Base-by-base conservation (phyloP, 2,329 filamentous ascomycete genomes). In the Aspergillus aculeatus region DNA sequence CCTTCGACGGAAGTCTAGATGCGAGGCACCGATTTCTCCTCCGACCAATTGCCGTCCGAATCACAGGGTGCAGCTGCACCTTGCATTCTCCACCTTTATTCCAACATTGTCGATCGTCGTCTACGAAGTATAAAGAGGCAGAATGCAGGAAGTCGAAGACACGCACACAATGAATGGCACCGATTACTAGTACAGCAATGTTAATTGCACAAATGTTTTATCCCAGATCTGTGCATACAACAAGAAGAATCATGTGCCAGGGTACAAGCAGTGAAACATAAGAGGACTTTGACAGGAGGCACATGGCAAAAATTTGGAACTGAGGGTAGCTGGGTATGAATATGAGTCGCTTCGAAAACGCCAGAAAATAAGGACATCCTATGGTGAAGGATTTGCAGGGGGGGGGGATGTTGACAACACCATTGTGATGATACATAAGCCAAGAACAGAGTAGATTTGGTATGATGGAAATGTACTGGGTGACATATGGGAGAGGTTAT, bases 311-410 rank as follows among this genome's bases (percentile, higher is more conserved):
- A 35, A 48, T 31, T 47, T n/a, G 26, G 12, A 35, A 50, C 47
- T 54, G 23, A 56, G 47, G 54, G 54, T 55, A 64, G 59, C 54
- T 53, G 63, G 66, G 64, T 67, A 67, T 68, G 62, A 58, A 14
- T 29, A 12, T 29, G 53, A 47, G 26, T 44, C 53, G 53, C 53
- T 55, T 55, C 41, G 56, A 53, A 47, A 58, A 62, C 53, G 62
- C 60, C 62, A 32, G 51, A 62, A 47, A 55, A 56, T 31, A 26
- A 57, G 14, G 19, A 55, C 16, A 35, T 35, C 41, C 53, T 47
- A 5, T 31, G 9, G 32, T n/a, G 38, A 29, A 10, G 51, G 23
- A 12, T 35, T 38, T 4, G 35, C 12, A 32, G 4, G 35, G 23
- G 23, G 11, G 32, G 12, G 32, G 11, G 12, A 5, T 35, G 14